phyloP scores from a whole-genome alignment of 192 early-diverging fungal species.

The Rhizoclosmatium globosum region DNA sequence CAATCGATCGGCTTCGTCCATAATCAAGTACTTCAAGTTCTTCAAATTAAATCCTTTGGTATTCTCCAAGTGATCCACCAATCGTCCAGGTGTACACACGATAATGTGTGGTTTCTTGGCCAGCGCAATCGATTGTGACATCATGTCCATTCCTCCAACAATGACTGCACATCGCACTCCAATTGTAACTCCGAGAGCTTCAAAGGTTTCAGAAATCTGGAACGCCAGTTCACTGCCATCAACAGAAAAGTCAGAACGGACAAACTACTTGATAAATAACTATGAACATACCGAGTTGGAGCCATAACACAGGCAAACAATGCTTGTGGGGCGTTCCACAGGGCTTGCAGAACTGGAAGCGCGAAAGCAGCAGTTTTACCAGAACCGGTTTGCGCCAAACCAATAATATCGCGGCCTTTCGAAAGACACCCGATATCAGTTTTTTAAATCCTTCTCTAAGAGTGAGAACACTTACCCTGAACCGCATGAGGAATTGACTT shows the following conservation, averaged over 20 bases:
- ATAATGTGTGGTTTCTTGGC: slow-evolving; percentile 95
- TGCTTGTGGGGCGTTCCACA: slow-evolving; percentile 87
- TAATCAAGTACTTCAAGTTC: slow-evolving; percentile 90
- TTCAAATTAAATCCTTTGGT: slow-evolving; percentile 97
- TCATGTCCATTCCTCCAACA: slow-evolving; percentile 98
- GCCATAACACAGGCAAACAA: slow-evolving; percentile 97
- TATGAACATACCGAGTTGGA: slow-evolving; percentile 76
- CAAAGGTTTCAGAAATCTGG: slow-evolving; percentile 93
- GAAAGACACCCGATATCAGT: not conserved
- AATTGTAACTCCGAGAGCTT: slow-evolving; percentile 88
- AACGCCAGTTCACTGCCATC: slow-evolving; percentile 85
- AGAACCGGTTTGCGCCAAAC: slow-evolving; percentile 90
- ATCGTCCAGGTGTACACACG: slow-evolving; percentile 93
- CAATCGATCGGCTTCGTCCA: slow-evolving; percentile 94
- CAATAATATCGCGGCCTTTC: slow-evolving; percentile 87
- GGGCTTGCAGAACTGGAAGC: slow-evolving; percentile 88
- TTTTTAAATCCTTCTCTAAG: not conserved
- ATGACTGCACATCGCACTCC: slow-evolving; percentile 92
- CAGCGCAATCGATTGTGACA: slow-evolving; percentile 91
- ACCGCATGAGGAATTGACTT: slow-evolving; percentile 92
- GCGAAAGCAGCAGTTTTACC: slow-evolving; percentile 97
- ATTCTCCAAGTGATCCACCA: slow-evolving; percentile 97
- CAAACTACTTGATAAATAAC: slow-evolving; percentile 1
- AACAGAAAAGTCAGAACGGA: not conserved
- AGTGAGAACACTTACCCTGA: slow-evolving; percentile 57